These are phyloP conservation scores for Diospyros lotus DNA, from an alignment of 148 eudicot genomes.

Conservation along the genomic window DNA sequence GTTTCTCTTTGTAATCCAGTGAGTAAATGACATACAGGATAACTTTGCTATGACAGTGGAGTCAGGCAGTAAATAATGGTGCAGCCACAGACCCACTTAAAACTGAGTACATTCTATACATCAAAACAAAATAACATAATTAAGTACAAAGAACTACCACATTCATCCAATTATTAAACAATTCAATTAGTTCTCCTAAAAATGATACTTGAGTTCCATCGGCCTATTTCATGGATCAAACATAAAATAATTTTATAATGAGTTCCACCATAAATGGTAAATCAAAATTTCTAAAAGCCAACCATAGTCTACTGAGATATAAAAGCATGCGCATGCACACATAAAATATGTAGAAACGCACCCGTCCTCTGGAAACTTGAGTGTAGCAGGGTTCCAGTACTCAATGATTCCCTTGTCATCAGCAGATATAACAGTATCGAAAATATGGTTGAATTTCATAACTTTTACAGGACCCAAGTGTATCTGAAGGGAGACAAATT, in stretches of 20 bases:
- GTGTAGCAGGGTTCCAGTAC: slow-evolving; percentile 83
- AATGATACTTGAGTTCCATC: not conserved
- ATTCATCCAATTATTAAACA: not conserved
- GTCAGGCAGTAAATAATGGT: not conserved
- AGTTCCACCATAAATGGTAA: not conserved
- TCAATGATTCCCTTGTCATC: slow-evolving; percentile 89
- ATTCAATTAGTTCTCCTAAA: not conserved
- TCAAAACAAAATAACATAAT: not conserved
- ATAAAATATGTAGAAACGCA: slow-evolving; percentile 18
- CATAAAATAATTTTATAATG: not conserved
- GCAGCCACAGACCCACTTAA: not conserved
- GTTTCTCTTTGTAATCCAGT: no score
- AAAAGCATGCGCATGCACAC: not conserved
- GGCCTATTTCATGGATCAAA: slow-evolving; percentile 5
- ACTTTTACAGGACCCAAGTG: slow-evolving; percentile 75
- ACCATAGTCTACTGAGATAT: not conserved
- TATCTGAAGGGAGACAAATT: slow-evolving; percentile 42
- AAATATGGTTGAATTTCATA: slow-evolving; percentile 77
- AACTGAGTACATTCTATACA: not conserved
- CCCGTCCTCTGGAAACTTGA: slow-evolving; percentile 79
- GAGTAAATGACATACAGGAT: not conserved
- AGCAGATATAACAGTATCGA: slow-evolving; percentile 76
- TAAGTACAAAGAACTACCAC: not conserved
- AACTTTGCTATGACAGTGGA: not conserved
- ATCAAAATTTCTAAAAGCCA: not conserved